Conservation (phyloP, 1,139 yeast genomes). For the Candida sanyaensis region DNA sequence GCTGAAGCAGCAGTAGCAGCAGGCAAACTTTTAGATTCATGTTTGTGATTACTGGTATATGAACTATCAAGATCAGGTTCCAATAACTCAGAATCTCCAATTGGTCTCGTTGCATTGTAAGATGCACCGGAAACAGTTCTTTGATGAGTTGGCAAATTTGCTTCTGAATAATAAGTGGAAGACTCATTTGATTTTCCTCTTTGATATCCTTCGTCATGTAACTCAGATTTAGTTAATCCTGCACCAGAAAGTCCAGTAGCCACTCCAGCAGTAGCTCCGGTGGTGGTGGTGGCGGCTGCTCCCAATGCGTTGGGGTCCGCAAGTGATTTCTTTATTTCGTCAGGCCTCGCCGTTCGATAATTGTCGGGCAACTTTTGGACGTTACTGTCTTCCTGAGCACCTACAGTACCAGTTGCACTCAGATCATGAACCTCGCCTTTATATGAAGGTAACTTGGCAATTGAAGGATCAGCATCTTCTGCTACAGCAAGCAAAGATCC, state of each 20-base stretch:
- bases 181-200: constrained; percentile 5
- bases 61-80: constrained; percentile 3
- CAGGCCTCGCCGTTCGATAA: constrained; percentile 9
- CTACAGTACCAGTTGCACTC: constrained; percentile 9
- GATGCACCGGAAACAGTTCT: constrained; percentile 12
- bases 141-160: constrained; percentile 1
- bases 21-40: constrained; percentile 4
- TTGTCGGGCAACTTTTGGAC: constrained; percentile 12
- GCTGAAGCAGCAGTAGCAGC: constrained; percentile 13
- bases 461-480: constrained; percentile 23
- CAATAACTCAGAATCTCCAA: constrained; percentile 6
- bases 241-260: constrained; percentile 8
- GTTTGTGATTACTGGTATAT: neutral
- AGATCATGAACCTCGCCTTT: constrained; percentile 9
- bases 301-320: neutral
- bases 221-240: constrained; percentile 5
- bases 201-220: constrained; percentile 8
- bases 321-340: constrained; percentile 7
- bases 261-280: constrained; percentile 8
- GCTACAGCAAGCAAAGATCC: constrained; percentile 32
- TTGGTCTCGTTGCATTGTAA: constrained; percentile 12
- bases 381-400: constrained; percentile 4
- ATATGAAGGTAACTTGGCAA: constrained; percentile 21
- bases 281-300: constrained; percentile 6
- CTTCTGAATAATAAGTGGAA: neutral